Percentiles rank a stretch among this genome's conserved stretches.
phyloP scores from a whole-genome alignment of 2,329 filamentous ascomycete species.

The Mycosphaerelloides madeirae region DNA sequence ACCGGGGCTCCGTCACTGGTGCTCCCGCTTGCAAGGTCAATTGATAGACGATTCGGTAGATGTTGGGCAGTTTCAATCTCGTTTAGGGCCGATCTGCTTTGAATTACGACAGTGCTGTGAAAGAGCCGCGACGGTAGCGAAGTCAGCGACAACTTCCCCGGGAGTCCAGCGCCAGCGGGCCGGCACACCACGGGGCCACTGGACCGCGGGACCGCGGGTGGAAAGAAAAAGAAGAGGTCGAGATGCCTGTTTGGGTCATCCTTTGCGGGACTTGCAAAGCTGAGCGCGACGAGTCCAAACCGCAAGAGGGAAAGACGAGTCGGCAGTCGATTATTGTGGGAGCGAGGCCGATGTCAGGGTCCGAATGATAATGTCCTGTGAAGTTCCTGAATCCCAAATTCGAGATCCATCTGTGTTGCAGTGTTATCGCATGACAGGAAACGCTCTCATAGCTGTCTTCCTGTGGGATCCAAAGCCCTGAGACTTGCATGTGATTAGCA shows the following conservation, averaged over 20 bases:
- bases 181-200: too few relatives aligned
- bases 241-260: background rate
- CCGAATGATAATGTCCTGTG: too few relatives aligned
- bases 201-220: conserved; percentile 9
- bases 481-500: background rate
- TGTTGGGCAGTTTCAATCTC: conserved; percentile 19
- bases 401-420: too few relatives aligned
- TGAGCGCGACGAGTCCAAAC: background rate
- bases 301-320: background rate
- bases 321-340: background rate
- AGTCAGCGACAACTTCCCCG: conserved; percentile 10
- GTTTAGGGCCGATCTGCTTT: conserved; percentile 16
- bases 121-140: conserved; percentile 10
- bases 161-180: conserved; percentile 8
- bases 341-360: too few relatives aligned
- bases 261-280: background rate
- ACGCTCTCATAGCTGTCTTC: too few relatives aligned
- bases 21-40: background rate
- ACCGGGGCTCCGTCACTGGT: conserved; percentile 17
- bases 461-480: background rate
- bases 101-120: background rate
- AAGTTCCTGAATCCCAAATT: too few relatives aligned
- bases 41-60: conserved; percentile 9
- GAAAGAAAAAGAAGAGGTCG: conserved; percentile 4
- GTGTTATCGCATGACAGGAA: too few relatives aligned